Evolutionary conservation across 495 filamentous ascomycete species (phyloP).

Genomic region (Jackrogersella multiformis): DNA sequence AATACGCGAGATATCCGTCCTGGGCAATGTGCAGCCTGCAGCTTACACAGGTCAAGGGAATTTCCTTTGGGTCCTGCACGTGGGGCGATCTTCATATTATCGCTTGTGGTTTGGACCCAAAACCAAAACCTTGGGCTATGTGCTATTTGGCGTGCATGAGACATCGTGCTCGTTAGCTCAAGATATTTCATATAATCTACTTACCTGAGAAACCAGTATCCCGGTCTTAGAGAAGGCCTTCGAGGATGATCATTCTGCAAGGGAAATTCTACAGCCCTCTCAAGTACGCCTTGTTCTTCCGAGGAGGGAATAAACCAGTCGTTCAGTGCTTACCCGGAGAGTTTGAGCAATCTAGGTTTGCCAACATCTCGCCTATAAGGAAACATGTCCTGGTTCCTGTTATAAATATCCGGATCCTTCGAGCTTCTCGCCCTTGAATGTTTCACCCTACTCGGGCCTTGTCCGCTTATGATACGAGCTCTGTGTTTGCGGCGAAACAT

Average conservation of each 20-base stretch:
- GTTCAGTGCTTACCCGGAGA: background rate
- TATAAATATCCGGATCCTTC: conserved; percentile 18
- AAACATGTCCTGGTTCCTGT: background rate
- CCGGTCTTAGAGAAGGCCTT: conserved; percentile 6
- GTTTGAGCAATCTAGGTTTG: background rate
- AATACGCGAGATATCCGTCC: conserved; percentile 3
- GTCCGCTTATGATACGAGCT: background rate
- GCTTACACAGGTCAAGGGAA: background rate
- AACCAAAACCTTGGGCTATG: conserved; percentile 11
- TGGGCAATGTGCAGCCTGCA: background rate
- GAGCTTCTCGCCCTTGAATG: background rate
- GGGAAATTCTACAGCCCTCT: conserved; percentile 2
- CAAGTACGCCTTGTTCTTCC: background rate
- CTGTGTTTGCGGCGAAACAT: background rate
- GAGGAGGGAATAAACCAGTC: background rate
- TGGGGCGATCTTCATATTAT: conserved; percentile 16
- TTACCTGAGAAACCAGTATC: background rate
- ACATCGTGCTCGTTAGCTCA: conserved; percentile 9
- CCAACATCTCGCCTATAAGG: background rate
- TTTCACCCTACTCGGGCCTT: background rate
- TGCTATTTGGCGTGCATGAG: background rate
- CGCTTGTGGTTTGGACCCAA: conserved; percentile 10
- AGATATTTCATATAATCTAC: conserved; percentile 17
- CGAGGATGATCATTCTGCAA: conserved; percentile 4
- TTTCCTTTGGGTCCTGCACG: background rate